Evolutionary conservation across 768 basidiomycete genomes (phyloP), one percentile per base, ranked within the genome.

Genomic region (Pleurotus djamor): DNA sequence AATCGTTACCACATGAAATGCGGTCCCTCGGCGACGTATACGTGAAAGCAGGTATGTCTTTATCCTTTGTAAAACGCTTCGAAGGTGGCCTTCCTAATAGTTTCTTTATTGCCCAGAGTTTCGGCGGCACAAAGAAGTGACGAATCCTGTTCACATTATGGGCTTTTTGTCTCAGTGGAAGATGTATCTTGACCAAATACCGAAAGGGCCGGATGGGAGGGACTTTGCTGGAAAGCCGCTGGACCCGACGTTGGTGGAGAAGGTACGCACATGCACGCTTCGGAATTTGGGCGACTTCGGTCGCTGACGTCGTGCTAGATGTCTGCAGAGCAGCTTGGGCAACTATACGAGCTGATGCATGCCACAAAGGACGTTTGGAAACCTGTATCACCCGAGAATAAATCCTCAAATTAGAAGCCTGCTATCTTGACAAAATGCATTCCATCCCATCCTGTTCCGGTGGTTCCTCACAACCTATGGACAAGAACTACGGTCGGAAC

Each of bases 161-260:
- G 95, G 94, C 2, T 99, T 99, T 69, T 79, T 98, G 7, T 89
- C 90, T 3, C 92, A 98, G 67, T 99, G 96, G 96, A 97, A 96
- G 72, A 71, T 83, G 59, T 98, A 99, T 72, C 80, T 98, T 58
- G 93, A 96, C 65, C 73, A 83, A 60, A 70, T 90, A 36, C 86
- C 86, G 10, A 72, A 66, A 32, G 81, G 78, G 12, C 68, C 74
- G 4, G 77, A 81, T 37, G 74, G 69, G 2, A 69, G 74, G 56
- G 67, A 65, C 36, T 93, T 90, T 66, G 67, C 67, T 34, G 90
- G 89, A 35, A 87, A 83, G 70, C 88, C 74, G 60, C 73, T 95
- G 38, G 91, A 94, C 69, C 70, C 85, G 8, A 86, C 83, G 1
- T 67, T 85, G 28, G 84, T 92, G 63, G 92, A 94, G 69, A 92